phyloP scores from a whole-genome alignment of 1,139 yeast genomes.

The Debaryomyces psychrophilus region DNA sequence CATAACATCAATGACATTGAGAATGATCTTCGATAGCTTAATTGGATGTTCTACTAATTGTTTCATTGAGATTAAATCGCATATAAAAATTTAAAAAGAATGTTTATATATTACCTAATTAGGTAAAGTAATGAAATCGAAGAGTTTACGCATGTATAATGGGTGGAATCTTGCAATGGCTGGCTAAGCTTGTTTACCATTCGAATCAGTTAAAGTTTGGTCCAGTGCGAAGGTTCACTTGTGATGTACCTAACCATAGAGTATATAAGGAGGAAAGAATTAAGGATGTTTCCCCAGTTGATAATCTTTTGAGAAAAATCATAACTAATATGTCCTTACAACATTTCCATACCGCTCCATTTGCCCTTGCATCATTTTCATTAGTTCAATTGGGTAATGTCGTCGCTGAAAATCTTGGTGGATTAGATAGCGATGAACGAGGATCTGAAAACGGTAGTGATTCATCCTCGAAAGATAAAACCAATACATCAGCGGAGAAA shows the following conservation, averaged over 20 bases:
- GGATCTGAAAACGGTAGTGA: constrained; percentile 6
- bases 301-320: not conserved
- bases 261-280: not conserved
- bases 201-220: not conserved
- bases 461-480: constrained; percentile 1
- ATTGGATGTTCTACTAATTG: not conserved
- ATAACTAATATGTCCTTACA: constrained; percentile 21
- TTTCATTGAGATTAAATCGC: not conserved
- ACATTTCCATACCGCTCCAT: constrained; percentile 17
- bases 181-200: constrained; percentile 8
- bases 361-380: constrained; percentile 17
- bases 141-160: constrained; percentile 6
- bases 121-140: constrained; percentile 17
- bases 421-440: constrained; percentile 16
- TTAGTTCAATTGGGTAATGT: constrained; percentile 15
- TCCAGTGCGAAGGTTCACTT: not conserved
- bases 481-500: not conserved
- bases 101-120: constrained; percentile 16
- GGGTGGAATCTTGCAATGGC: constrained; percentile 3
- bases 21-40: not conserved
- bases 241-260: not conserved
- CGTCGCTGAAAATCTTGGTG: constrained; percentile 19
- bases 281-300: not conserved
- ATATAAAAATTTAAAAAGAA: constrained; percentile 2
- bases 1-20: constrained; percentile 1